A percentile compares a stretch with the other conserved stretches of the same genome.
phyloP scores from a whole-genome alignment of 352 stramenopile genomes.

The Elongisporangium prolatum region DNA sequence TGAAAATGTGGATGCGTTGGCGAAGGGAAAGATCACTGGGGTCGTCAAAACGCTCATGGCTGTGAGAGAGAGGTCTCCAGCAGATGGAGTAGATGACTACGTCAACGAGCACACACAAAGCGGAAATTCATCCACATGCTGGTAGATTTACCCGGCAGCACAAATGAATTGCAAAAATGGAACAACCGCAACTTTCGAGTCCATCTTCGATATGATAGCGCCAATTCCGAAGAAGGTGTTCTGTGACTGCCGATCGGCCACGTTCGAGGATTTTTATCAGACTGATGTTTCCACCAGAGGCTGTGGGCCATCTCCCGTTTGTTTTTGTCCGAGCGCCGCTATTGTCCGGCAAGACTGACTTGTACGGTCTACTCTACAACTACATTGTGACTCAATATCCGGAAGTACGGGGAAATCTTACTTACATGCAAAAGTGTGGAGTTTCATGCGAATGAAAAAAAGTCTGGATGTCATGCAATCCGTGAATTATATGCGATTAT shows the following conservation, averaged over 20 bases:
- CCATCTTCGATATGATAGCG: background rate
- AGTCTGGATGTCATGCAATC: too few relatives aligned
- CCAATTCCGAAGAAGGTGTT: background rate
- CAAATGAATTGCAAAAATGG: too few relatives aligned
- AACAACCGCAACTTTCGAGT: background rate
- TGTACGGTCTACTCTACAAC: conserved; percentile 24
- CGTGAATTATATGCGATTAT: too few relatives aligned
- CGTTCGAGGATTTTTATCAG: too few relatives aligned
- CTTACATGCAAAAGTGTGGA: too few relatives aligned
- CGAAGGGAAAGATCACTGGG: background rate
- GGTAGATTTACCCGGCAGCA: too few relatives aligned
- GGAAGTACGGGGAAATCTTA: too few relatives aligned
- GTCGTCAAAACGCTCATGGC: background rate
- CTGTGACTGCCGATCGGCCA: background rate
- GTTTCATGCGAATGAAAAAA: too few relatives aligned
- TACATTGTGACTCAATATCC: conserved; percentile 17
- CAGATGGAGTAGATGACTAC: too few relatives aligned
- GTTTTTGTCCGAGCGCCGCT: conserved; percentile 16
- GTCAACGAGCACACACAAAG: too few relatives aligned
- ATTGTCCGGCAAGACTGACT: conserved; percentile 20
- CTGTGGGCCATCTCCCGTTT: conserved; percentile 6
- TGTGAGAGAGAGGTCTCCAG: background rate
- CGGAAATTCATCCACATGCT: too few relatives aligned
- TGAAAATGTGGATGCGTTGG: background rate
- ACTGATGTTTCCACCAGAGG: too few relatives aligned